Conservation (phyloP, 225 moss, liverwort and hornwort genomes). For the Antitrichia curtipendula region DNA sequence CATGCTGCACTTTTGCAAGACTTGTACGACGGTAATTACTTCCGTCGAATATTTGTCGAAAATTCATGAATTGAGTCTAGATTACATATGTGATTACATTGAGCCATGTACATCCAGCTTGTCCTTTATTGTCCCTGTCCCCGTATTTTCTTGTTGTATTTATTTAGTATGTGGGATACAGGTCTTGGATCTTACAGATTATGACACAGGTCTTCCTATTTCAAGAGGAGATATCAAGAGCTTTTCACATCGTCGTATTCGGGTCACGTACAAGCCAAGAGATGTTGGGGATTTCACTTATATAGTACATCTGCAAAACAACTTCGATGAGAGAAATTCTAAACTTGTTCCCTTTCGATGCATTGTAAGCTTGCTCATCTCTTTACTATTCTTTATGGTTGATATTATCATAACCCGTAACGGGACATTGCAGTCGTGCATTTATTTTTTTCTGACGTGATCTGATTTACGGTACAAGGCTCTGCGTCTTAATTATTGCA, state of each 20-base stretch:
- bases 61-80: background rate
- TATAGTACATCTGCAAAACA: conserved; percentile 68
- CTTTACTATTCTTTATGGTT: background rate
- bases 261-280: conserved; percentile 89
- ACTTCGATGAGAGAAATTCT: conserved; percentile 68
- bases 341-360: conserved; percentile 79
- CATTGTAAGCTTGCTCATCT: conserved; percentile 47
- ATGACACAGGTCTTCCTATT: conserved; percentile 70
- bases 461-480: background rate
- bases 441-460: background rate
- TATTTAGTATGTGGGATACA: conserved; percentile 14
- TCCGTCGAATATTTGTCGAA: background rate
- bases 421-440: background rate
- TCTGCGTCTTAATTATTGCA: background rate
- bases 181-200: conserved; percentile 82
- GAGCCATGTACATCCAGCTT: background rate
- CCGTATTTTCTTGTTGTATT: background rate
- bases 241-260: conserved; percentile 84
- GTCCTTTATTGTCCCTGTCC: background rate
- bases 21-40: background rate
- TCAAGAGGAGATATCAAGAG: conserved; percentile 68
- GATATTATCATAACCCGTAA: background rate
- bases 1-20: background rate
- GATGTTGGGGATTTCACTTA: conserved; percentile 84
- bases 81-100: background rate